phyloP scores from a whole-genome alignment of 225 moss, liverwort and hornwort species.

The Pseudoscleropodium purum region DNA sequence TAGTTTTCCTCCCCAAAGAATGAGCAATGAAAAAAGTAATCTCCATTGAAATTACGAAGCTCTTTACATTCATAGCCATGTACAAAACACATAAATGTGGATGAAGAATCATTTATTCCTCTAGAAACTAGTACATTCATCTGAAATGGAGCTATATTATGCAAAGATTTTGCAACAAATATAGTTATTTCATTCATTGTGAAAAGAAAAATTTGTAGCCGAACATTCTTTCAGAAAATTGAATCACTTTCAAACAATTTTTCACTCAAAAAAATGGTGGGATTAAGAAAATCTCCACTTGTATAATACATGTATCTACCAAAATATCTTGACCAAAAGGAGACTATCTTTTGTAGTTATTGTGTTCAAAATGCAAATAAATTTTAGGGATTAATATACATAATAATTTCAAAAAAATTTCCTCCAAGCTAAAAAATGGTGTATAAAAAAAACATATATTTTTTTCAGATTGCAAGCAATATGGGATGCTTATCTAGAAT shows the following conservation, averaged over 20 bases:
- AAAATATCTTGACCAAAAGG: neutral
- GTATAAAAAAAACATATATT: neutral
- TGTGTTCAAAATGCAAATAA: neutral
- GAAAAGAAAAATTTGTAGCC: neutral
- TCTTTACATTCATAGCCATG: neutral
- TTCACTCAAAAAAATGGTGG: neutral
- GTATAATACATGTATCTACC: neutral
- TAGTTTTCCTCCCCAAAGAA: neutral
- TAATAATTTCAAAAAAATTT: neutral
- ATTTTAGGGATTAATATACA: neutral
- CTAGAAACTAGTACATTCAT: neutral
- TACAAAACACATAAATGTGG: neutral
- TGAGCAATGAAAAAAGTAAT: rapidly evolving
- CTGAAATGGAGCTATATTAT: neutral
- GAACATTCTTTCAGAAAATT: neutral
- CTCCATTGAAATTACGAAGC: neutral
- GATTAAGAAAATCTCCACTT: neutral
- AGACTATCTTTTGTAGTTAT: neutral
- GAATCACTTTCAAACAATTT: neutral
- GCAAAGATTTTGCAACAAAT: neutral
- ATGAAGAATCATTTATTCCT: neutral
- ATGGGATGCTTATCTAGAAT: neutral
- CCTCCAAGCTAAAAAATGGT: neutral
- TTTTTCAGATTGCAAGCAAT: neutral
- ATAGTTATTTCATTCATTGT: neutral